Base-by-base conservation (phyloP, 176 grass and related monocot genomes). In the Thalia dealbata region DNA sequence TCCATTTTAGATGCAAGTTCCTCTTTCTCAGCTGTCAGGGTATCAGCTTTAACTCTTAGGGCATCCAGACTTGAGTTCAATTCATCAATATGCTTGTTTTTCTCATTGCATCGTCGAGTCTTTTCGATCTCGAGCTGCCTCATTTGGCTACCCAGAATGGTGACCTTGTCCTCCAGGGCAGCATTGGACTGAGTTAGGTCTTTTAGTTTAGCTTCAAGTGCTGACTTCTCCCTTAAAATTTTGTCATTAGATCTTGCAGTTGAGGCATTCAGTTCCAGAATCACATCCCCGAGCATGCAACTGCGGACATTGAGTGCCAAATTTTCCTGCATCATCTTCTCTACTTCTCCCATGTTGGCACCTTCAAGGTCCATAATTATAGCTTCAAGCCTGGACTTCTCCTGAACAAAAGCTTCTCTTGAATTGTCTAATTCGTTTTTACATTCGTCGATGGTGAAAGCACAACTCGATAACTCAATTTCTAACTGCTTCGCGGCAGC, bases 221-320 rank as follows among this genome's bases (percentile, higher is more conserved):
- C 48, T n/a, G 80, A 81, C 14, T 88, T 90, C 54, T 97, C 95
- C 54, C 71, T 72, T 16, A 76, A 88, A 73, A 88, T 81, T 71
- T 81, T 85, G 29, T 97, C 87, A 76, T 42, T 35, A 30, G 83
- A 91, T 71, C 18, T 14, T 38, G 75, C 71, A 54, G 58, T 45
- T 7, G 80, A 76, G 70, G 64, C 83, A 79, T 88, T 74, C 54
- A 92, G 25, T 52, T 93, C 79, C 30, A 32, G 81, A 18, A 86
- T 26, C 22, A 22, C 43, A 58, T 90, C 70, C 63, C 90, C 89
- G 46, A 88, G 68, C 75, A 86, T 84, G 14, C 71, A 74, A 52
- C 84, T 58, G 66, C 52, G 67, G 45, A 44, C 78, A 60, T 86
- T 76, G 27, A 97, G 77, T 73, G 67, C 12, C 14, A 10, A 66